phyloP scores from a whole-genome alignment of 257 asterid genomes.

The Parsonsia alboflavescens region DNA sequence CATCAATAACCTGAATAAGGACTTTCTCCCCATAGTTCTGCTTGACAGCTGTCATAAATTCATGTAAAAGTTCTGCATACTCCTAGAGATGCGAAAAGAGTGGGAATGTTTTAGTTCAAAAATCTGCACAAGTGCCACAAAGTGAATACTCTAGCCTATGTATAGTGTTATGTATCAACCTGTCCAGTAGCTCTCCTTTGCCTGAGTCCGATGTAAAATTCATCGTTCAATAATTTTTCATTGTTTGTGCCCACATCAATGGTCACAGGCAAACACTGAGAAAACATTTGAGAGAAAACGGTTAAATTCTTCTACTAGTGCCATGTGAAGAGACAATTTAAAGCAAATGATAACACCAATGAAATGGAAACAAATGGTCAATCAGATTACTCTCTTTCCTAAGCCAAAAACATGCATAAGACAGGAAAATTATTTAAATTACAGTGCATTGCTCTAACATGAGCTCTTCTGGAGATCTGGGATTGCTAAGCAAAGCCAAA shows the following conservation, averaged over 20 bases:
- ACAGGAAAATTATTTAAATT: neutral
- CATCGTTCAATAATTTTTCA: slow-evolving; percentile 67
- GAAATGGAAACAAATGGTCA: neutral
- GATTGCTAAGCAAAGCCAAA: neutral
- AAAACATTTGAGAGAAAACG: neutral
- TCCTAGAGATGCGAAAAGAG: slow-evolving; percentile 44
- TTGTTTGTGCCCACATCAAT: slow-evolving; percentile 96
- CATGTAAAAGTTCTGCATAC: slow-evolving; percentile 75
- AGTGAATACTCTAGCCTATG: neutral
- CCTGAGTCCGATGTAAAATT: slow-evolving; percentile 88
- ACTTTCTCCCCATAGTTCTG: slow-evolving; percentile 92
- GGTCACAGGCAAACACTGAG: slow-evolving; percentile 87
- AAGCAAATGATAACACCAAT: slow-evolving; percentile 3
- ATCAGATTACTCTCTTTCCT: neutral
- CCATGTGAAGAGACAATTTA: neutral
- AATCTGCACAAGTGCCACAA: slow-evolving; percentile 1
- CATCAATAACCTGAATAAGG: slow-evolving; percentile 63
- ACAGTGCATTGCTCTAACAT: neutral
- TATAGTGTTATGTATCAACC: slow-evolving; percentile 32
- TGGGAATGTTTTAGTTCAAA: slow-evolving; percentile 9
- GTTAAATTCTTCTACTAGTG: neutral
- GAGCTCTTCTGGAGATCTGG: neutral
- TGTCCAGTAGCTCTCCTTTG: slow-evolving; percentile 93
- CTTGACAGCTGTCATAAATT: slow-evolving; percentile 88
- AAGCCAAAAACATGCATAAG: neutral